A percentile compares a stretch with the other conserved stretches of the same genome.
These are phyloP conservation scores for Vanrija sp. DNA, from an alignment of 1,284 basidiomycete species.

Conservation along the genomic window DNA sequence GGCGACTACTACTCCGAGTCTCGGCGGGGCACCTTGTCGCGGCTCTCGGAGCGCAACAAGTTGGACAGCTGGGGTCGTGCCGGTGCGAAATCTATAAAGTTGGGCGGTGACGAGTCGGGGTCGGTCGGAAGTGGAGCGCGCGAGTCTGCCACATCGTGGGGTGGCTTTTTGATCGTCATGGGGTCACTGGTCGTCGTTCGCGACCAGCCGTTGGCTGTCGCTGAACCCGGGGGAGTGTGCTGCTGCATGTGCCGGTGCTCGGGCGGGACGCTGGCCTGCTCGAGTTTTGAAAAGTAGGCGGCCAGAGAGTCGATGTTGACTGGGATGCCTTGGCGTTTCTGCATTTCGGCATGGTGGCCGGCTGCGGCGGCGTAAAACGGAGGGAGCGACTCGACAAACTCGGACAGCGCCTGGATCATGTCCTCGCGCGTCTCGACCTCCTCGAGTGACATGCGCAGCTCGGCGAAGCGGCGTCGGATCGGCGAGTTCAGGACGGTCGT, in stretches of 20 bases:
- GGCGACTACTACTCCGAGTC: no score
- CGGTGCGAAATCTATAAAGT: constrained; percentile 10
- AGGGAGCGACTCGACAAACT: constrained; percentile 9
- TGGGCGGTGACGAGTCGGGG: not conserved
- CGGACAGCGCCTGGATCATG: not conserved
- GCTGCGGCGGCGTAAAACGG: constrained; percentile 9
- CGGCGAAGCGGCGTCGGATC: not conserved
- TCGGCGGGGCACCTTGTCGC: not conserved
- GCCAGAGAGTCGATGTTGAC: constrained; percentile 15
- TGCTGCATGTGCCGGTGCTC: no score
- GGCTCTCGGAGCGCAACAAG: not conserved
- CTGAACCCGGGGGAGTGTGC: not conserved
- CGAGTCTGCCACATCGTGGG: no score
- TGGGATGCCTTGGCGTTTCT: not conserved
- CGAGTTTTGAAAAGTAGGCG: constrained; percentile 11
- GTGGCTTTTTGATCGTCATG: not conserved
- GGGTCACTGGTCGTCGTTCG: not conserved
- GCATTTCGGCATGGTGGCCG: constrained; percentile 1
- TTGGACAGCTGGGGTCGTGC: constrained; percentile 12
- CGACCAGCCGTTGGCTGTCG: no score
- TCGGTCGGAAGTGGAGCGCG: not conserved
- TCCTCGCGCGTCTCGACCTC: constrained; percentile 1
- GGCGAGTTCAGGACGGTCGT: not conserved
- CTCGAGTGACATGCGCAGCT: constrained; percentile 3
- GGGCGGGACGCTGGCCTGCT: not conserved